These are phyloP conservation scores for Colletotrichum sp. DNA, from an alignment of 2,329 filamentous ascomycete species.

Conservation along the genomic window DNA sequence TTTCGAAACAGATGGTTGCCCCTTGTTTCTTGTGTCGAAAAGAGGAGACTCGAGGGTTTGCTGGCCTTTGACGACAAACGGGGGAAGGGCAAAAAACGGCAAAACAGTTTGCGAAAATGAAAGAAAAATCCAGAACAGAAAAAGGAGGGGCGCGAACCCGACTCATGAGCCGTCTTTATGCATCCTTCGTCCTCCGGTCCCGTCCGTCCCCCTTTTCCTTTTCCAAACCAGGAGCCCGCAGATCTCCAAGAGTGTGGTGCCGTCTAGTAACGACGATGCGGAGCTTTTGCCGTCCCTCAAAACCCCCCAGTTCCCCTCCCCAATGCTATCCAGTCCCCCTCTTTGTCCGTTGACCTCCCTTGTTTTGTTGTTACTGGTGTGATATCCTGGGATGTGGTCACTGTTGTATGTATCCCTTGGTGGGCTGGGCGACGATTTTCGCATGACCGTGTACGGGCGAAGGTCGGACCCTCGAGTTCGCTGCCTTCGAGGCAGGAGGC, in stretches of 20 bases:
- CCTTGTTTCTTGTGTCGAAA: neutral
- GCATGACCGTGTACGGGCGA: neutral
- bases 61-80: neutral
- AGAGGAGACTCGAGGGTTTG: neutral
- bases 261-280: conserved; percentile 20
- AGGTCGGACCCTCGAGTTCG: neutral
- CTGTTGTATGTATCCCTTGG: neutral
- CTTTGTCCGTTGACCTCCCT: neutral
- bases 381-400: neutral
- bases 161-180: conserved; percentile 1
- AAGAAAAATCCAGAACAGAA: neutral
- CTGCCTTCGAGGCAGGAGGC: neutral
- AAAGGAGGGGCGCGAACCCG: neutral
- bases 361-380: neutral
- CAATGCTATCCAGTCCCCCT: neutral
- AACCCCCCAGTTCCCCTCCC: neutral
- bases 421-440: neutral
- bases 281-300: neutral
- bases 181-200: neutral
- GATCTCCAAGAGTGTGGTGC: neutral
- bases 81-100: neutral
- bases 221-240: neutral
- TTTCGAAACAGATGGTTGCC: neutral
- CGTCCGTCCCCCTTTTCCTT: neutral
- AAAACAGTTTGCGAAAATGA: neutral